These are phyloP conservation scores for Musa troglodytarum DNA, from an alignment of 176 grass and related monocot genomes.

Conservation along the genomic window DNA sequence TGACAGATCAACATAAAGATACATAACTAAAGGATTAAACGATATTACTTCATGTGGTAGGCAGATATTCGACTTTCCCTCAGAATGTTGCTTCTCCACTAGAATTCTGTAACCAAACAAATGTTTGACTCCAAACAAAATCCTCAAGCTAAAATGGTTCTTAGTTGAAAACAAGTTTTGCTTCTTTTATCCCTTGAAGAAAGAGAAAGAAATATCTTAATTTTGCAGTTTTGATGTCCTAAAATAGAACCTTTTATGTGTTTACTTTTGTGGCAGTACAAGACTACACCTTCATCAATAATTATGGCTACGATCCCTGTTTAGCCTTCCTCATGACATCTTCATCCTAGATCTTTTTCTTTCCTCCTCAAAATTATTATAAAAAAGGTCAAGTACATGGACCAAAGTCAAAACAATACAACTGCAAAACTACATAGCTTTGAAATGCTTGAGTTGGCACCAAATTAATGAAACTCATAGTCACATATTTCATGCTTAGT, in stretches of 20 bases:
- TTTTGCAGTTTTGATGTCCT: not conserved
- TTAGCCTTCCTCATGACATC: not conserved
- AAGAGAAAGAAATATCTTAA: not conserved
- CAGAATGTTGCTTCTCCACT: not conserved
- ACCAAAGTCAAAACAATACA: not conserved
- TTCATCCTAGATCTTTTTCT: not conserved
- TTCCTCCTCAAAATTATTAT: not conserved
- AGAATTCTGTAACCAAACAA: not conserved
- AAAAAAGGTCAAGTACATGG: not conserved
- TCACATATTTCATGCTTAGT: not conserved
- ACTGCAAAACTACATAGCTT: not conserved
- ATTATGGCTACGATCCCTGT: not conserved
- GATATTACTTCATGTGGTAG: not conserved
- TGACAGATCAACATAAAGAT: not conserved
- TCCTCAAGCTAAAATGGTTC: not conserved
- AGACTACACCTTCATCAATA: not conserved
- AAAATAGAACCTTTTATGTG: not conserved
- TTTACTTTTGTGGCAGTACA: too few relatives aligned
- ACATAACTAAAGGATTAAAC: not conserved
- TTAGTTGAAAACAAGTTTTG: not conserved
- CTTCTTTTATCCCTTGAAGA: not conserved
- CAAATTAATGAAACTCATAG: not conserved
- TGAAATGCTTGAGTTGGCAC: not conserved
- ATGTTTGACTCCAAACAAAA: not conserved
- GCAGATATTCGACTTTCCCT: not conserved